Evolutionary conservation across 2,329 filamentous ascomycete genomes (phyloP).

Genomic region (Cladosporium sp.): DNA sequence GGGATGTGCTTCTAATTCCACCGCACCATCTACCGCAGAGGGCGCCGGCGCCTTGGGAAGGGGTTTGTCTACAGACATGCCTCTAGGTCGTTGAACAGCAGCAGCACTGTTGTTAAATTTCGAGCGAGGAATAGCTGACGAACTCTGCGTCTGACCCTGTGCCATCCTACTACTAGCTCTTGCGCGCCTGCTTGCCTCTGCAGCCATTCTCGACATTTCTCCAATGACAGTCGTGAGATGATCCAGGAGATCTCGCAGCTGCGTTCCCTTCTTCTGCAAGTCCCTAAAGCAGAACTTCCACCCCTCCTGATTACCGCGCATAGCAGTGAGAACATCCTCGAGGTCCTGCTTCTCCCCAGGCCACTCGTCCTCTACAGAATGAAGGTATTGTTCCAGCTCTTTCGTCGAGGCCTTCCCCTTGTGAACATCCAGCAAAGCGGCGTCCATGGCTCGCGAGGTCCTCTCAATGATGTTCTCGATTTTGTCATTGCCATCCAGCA

Average conservation of each 20-base stretch:
- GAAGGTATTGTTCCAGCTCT: constrained; percentile 73
- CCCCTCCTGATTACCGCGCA: constrained; percentile 88
- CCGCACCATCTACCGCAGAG: constrained; percentile 1
- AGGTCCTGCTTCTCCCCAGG: constrained; percentile 58
- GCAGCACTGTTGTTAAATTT: constrained; percentile 15
- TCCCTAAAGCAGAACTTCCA: constrained; percentile 80
- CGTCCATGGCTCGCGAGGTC: constrained; percentile 70
- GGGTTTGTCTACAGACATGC: constrained; percentile 10
- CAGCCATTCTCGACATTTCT: constrained; percentile 85
- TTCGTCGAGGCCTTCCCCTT: constrained; percentile 73
- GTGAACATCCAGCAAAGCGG: constrained; percentile 72
- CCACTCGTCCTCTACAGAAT: constrained; percentile 58
- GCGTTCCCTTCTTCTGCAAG: constrained; percentile 67
- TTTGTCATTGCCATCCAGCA: constrained; percentile 81
- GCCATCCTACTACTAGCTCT: constrained; percentile 18
- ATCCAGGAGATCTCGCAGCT: constrained; percentile 64
- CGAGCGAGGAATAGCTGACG: constrained; percentile 16
- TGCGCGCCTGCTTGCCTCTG: constrained; percentile 73
- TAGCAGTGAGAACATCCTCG: constrained; percentile 74
- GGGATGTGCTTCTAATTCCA: constrained; percentile 20
- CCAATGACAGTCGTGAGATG: constrained; percentile 72
- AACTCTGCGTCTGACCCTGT: constrained; percentile 10
- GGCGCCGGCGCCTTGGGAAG: constrained; percentile 10
- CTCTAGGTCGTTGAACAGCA: neutral
- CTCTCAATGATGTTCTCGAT: constrained; percentile 86